A percentile compares a stretch with the other conserved stretches of the same genome.
These are phyloP conservation scores for Simplicillium sp. DNA, from an alignment of 2,329 filamentous ascomycete species.

Conservation along the genomic window DNA sequence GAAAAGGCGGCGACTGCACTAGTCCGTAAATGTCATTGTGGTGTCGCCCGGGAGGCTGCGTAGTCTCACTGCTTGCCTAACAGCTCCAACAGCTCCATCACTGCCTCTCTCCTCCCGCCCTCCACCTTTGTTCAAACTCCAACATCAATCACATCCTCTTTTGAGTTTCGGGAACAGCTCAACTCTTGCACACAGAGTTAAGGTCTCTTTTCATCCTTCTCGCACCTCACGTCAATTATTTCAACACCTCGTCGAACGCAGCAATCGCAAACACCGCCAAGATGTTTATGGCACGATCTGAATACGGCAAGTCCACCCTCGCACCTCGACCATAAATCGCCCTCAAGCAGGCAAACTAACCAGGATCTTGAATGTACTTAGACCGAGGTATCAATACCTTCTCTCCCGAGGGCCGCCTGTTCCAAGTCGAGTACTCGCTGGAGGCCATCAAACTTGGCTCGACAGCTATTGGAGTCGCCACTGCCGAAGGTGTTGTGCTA, in stretches of 20 bases:
- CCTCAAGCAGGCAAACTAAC: slow-evolving; percentile 23
- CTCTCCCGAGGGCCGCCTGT: slow-evolving; percentile 97
- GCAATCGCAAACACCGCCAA: slow-evolving; percentile 34
- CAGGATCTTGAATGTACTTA: slow-evolving; percentile 23
- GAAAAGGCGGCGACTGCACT: background rate
- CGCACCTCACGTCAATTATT: background rate
- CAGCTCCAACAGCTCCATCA: background rate
- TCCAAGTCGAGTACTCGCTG: slow-evolving; percentile 99
- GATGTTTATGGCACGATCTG: slow-evolving; percentile 99
- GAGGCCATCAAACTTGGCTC: slow-evolving; percentile 99
- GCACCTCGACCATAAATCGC: slow-evolving; percentile 11
- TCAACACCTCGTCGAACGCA: background rate
- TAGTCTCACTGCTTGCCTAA: background rate
- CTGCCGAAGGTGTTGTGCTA: slow-evolving; percentile 87
- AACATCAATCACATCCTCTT: too few species aligned
- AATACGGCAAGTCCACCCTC: slow-evolving; percentile 72
- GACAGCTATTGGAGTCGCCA: slow-evolving; percentile 96
- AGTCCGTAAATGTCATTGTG: too few species aligned
- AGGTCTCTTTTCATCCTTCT: background rate
- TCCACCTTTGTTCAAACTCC: too few species aligned
- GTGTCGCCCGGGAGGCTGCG: background rate
- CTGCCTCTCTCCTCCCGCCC: background rate
- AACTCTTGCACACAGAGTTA: background rate
- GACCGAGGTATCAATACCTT: slow-evolving; percentile 99
- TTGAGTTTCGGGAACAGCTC: background rate